Evolutionary conservation across 768 basidiomycete species (phyloP), one percentile per base, ranked within the genome.

Genomic region (Suillus placidus): DNA sequence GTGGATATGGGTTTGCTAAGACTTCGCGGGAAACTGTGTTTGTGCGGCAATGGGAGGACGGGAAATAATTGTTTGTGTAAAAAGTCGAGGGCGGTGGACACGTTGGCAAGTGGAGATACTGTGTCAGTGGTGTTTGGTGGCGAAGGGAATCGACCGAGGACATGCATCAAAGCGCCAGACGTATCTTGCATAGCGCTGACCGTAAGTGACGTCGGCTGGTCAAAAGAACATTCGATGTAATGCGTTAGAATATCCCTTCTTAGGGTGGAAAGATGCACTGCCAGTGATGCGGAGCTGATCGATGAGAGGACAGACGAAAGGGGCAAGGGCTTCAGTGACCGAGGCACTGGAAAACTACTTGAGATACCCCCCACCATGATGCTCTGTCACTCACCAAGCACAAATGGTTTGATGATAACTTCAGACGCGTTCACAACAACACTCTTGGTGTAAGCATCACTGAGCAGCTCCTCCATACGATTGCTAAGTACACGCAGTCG

Each of bases 401-500:
- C 82, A 34, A 80, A 80, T 14, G 84, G 77, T 62, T 78, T 80
- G 60, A 93, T 81, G 35, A 77, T 74, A 35, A 92, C 69, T 66
- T 83, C 81, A 18, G 80, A 80, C 4, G 84, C 77, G 32, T 83
- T 81, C 35, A 90, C 73, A 3, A 80, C 71, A 32, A 93, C 74
- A 71, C 88, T 83, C 70, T 87, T 83, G 26, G 84, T 75, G 71
- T 87, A 93, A 3, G 88, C 89, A 56, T 91, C 87, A 68, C 82
- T 85, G 30, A 94, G 80, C 70, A 92, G 87, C 66, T 93, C 93
- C 71, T 92, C 87, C 8, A 86, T 76, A 43, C 85, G 84, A 63
- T 89, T 86, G 71, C 82, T 81, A 32, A 83, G 74, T 10, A 85
- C 82, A 66, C 82, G 83, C 65, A 87, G 82, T 68, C 80, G 85